phyloP scores from a whole-genome alignment of 2,329 filamentous ascomycete genomes.

The Thielaviopsis musarum region DNA sequence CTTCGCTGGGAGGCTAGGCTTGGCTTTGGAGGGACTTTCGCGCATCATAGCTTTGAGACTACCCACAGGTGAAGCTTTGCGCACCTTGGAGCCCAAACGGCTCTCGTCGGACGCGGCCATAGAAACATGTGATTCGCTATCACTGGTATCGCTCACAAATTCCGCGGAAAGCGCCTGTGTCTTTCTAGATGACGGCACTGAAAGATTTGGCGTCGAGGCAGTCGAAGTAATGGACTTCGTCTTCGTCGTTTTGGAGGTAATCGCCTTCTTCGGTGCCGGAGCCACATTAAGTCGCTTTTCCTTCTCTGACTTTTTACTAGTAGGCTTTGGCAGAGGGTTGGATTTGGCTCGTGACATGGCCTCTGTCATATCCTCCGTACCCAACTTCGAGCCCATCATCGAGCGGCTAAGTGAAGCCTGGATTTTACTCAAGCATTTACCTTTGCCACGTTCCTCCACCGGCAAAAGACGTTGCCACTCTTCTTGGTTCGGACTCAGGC shows the following conservation, averaged over 20 bases:
- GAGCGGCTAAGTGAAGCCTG: constrained; percentile 41
- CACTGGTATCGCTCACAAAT: constrained; percentile 38
- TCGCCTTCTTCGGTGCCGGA: constrained; percentile 16
- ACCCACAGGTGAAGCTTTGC: constrained; percentile 5
- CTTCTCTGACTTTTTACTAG: constrained; percentile 40
- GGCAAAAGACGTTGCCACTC: constrained; percentile 46
- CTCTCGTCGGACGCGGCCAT: constrained; percentile 5
- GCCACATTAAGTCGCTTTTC: constrained; percentile 33
- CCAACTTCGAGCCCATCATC: constrained; percentile 20
- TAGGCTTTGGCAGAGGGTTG: constrained; percentile 31
- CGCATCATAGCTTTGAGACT: background rate
- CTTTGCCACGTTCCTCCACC: constrained; percentile 37
- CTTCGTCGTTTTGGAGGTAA: constrained; percentile 15
- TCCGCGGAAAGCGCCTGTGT: constrained; percentile 36
- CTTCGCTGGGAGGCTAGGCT: background rate
- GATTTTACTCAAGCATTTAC: constrained; percentile 43
- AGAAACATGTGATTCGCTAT: constrained; percentile 30
- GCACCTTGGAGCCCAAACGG: background rate
- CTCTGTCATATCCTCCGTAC: constrained; percentile 19
- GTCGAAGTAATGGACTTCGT: background rate
- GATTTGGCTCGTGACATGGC: constrained; percentile 33
- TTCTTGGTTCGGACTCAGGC: constrained; percentile 36
- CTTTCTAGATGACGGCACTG: constrained; percentile 17
- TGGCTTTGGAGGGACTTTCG: constrained; percentile 6
- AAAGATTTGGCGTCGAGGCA: background rate